Evolutionary conservation across 176 grass and related monocot genomes (phyloP).

Genomic region (Triticum urartu): DNA sequence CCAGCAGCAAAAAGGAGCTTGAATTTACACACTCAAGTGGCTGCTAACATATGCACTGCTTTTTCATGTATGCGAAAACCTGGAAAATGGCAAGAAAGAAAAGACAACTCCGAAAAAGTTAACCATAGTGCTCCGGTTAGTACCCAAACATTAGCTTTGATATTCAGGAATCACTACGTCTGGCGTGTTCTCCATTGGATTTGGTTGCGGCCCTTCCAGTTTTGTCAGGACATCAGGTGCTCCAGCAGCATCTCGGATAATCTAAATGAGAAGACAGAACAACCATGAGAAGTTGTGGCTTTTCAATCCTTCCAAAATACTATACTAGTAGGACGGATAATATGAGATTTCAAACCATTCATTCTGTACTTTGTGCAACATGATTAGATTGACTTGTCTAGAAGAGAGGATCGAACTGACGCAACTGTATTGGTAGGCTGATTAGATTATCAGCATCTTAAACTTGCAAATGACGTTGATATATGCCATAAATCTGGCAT

Average conservation of each 20-base stretch:
- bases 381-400: neutral
- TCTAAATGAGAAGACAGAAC: slow-evolving; percentile 45
- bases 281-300: neutral
- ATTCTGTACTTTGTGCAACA: neutral
- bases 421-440: neutral
- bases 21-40: neutral
- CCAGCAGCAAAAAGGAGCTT: neutral
- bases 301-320: neutral
- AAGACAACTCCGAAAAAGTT: neutral
- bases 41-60: neutral
- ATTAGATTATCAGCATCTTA: slow-evolving; percentile 7
- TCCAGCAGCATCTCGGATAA: slow-evolving; percentile 84
- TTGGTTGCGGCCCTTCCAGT: slow-evolving; percentile 53
- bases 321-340: too few relatives aligned
- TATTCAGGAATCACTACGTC: slow-evolving; percentile 80
- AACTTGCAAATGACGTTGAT: neutral
- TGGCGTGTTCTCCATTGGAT: slow-evolving; percentile 16
- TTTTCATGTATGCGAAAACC: neutral
- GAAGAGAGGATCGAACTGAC: neutral
- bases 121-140: neutral
- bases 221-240: slow-evolving; percentile 91
- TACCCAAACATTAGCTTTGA: slow-evolving; percentile 53
- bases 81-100: neutral
- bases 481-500: neutral
- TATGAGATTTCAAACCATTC: neutral